Conservation (phyloP, 106 monocot species). For the Phalaenopsis equestris region DNA sequence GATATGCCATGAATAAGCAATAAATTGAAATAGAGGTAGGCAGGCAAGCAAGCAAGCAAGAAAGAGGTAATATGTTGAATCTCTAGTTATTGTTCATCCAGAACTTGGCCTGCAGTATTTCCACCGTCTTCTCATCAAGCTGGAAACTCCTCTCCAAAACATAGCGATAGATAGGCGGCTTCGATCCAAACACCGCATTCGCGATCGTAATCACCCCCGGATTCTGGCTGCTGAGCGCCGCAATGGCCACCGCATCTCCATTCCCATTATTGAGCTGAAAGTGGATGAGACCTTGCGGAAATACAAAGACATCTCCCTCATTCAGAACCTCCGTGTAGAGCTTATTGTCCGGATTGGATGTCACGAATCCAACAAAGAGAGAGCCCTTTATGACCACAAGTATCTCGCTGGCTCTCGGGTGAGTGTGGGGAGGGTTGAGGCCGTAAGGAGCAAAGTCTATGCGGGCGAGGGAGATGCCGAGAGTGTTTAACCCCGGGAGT, state of each 20-base stretch:
- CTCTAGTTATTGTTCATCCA: conserved; percentile 2
- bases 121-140: conserved; percentile 5
- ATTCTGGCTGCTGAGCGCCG: conserved; percentile 12
- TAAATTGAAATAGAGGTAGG: too few species aligned
- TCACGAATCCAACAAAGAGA: neutral
- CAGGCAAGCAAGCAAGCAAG: too few species aligned
- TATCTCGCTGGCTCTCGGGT: conserved; percentile 35
- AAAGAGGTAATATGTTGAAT: too few species aligned
- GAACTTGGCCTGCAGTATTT: conserved; percentile 7
- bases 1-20: too few species aligned
- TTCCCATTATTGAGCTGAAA: conserved; percentile 2
- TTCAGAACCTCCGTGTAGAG: neutral
- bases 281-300: conserved; percentile 2
- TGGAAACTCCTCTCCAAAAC: conserved; percentile 7
- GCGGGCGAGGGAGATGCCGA: conserved; percentile 35
- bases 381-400: conserved; percentile 25
- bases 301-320: conserved; percentile 1
- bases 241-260: neutral
- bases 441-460: conserved; percentile 34
- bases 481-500: conserved; percentile 40
- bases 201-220: conserved; percentile 6
- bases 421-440: conserved; percentile 32
- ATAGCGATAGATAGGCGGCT: neutral
- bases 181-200: conserved; percentile 12
- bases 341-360: neutral